Evolutionary conservation across 768 basidiomycete species (phyloP), one percentile per base, ranked within the genome.

Genomic region (Strobilomyces dryophilus): DNA sequence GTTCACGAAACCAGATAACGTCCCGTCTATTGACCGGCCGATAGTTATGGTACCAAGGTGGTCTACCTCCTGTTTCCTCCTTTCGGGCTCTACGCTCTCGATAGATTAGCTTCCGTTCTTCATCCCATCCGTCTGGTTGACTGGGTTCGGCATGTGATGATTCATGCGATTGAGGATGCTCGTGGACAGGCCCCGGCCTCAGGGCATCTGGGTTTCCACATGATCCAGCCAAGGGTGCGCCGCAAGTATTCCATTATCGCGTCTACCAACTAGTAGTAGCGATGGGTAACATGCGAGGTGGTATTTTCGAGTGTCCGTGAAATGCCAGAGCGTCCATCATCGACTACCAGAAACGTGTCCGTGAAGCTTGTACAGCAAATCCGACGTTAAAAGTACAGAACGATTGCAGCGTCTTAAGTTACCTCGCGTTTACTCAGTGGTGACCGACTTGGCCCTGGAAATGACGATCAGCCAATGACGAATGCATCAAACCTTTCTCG

Each of bases 361-460:
- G 20, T 67, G 56, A 52, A 55, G 20, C 46, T 45, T 44, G 50
- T 62, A 56, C 57, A 56, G 43, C 50, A 11, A 34, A 34, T 32
- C 31, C 54, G 51, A 39, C 47, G 26, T 45, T 15, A 48, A 24
- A 55, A 56, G 56, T 70, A 51, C 64, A 37, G 44, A 52, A 51
- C 18, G 18, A 45, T 49, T 47, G 48, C 15, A 44, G 36, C 43
- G 21, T 35, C 31, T 27, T 32, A 18, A 10, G 26, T 15, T 37
- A 45, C 39, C 40, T 32, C 39, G 24, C 43, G 37, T 66, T 75
- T 81, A 88, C 76, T 88, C 86, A 41, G 79, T 78, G 34, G 86
- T 88, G 52, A 88, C 86, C 56, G 86, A 88, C 67, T 88, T 88
- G 52, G 86, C 86, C 74, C 85, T 87, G 24, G 60, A 4, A 57